Evolutionary conservation across 2,329 filamentous ascomycete genomes (phyloP).

Genomic region (Fusarium verrucosum): DNA sequence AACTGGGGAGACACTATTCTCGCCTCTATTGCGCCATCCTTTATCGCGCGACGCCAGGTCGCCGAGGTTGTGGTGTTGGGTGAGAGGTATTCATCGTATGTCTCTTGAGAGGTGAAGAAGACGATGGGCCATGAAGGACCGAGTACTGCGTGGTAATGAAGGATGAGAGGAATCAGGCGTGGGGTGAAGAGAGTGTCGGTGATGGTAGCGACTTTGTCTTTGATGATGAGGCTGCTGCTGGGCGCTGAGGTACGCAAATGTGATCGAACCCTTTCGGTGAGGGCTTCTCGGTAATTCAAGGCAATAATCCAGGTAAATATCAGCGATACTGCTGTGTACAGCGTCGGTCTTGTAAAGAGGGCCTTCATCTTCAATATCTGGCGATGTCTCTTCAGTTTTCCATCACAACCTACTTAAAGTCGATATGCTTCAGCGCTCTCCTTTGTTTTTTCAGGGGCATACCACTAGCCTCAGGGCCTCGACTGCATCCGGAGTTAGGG

Average conservation of each 20-base stretch:
- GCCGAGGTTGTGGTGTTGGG: background rate
- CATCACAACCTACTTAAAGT: background rate
- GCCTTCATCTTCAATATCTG: background rate
- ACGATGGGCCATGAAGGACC: constrained; percentile 17
- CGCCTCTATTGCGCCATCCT: background rate
- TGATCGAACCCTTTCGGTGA: background rate
- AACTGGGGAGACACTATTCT: background rate
- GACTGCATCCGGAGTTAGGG: too few species aligned
- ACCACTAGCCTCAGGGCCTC: too few species aligned
- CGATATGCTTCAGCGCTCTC: background rate
- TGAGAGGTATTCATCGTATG: background rate
- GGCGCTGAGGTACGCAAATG: background rate
- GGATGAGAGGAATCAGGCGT: constrained; percentile 9
- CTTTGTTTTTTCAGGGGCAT: background rate
- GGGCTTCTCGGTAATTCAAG: background rate
- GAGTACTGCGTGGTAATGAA: constrained; percentile 8
- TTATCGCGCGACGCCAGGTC: background rate
- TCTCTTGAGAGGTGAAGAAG: background rate
- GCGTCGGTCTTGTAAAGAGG: background rate
- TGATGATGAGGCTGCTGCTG: background rate
- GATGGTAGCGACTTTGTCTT: constrained; percentile 13
- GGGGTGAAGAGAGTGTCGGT: constrained; percentile 14
- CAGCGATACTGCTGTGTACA: background rate
- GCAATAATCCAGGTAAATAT: background rate
- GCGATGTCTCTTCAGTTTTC: background rate